A percentile compares a stretch with the other conserved stretches of the same genome.
phyloP scores from a whole-genome alignment of 2,329 filamentous ascomycete species.

The Microcyclosporella mali region DNA sequence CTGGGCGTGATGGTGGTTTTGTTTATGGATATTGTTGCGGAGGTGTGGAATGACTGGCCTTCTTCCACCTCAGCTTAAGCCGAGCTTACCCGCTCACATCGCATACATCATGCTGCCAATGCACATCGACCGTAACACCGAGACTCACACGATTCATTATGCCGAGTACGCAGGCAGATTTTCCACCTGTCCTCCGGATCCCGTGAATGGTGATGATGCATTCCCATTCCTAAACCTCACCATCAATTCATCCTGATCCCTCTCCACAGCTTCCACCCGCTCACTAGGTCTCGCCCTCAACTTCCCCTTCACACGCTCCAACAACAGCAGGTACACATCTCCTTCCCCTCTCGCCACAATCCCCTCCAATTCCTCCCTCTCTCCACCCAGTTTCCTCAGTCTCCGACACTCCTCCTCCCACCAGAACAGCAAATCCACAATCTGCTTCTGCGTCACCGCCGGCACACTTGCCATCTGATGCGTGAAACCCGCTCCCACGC shows the following conservation, averaged over 20 bases:
- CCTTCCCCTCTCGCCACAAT: background rate
- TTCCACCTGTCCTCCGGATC: background rate
- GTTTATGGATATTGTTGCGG: no score
- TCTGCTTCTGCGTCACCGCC: conserved; percentile 4
- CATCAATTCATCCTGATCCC: conserved; percentile 31
- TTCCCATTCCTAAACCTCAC: background rate
- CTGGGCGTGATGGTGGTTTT: no score
- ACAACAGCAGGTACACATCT: background rate
- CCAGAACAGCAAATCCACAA: conserved; percentile 11
- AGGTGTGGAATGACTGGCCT: no score
- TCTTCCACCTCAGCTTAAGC: no score
- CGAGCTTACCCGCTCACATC: no score
- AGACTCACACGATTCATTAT: background rate
- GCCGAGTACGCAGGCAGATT: conserved; percentile 2
- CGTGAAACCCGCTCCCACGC: conserved; percentile 3
- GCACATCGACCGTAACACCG: no score
- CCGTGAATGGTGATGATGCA: no score
- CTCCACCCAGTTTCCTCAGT: conserved; percentile 2
- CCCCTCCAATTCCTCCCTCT: conserved; percentile 5
- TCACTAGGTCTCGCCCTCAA: conserved; percentile 4
- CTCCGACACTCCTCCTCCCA: conserved; percentile 8
- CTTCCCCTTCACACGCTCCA: conserved; percentile 5
- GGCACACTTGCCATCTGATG: conserved; percentile 5
- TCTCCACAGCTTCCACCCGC: conserved; percentile 2
- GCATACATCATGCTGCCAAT: no score